A percentile compares a stretch with the other conserved stretches of the same genome.
Evolutionary conservation across 257 asterid species (phyloP).

Genomic region (Salvia hispanica): DNA sequence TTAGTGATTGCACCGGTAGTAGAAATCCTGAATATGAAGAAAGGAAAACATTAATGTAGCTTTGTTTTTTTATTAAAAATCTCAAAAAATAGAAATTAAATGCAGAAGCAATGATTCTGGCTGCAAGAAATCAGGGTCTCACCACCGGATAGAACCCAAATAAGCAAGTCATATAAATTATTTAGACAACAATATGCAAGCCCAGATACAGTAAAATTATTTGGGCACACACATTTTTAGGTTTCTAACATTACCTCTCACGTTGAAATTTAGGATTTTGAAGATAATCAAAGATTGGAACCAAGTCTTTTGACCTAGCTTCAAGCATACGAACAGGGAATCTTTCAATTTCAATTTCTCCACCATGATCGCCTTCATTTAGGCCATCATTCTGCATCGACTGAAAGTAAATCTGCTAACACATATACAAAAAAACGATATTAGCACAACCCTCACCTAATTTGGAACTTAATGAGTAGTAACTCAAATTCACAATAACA

Average conservation of each 20-base stretch:
- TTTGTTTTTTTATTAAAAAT: not conserved
- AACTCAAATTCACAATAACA: constrained; percentile 9
- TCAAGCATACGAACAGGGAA: constrained; percentile 57
- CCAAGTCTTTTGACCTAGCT: constrained; percentile 71
- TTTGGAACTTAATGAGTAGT: constrained; percentile 6
- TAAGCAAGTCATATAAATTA: not conserved
- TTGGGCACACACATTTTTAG: not conserved
- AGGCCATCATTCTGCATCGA: constrained; percentile 49
- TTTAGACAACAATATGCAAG: not conserved
- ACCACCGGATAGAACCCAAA: not conserved
- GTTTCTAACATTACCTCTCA: constrained; percentile 54
- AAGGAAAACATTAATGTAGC: not conserved
- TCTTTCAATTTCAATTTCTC: constrained; percentile 83
- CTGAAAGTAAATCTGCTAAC: constrained; percentile 67
- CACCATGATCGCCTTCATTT: constrained; percentile 45
- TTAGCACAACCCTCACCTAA: constrained; percentile 15
- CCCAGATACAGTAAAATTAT: not conserved
- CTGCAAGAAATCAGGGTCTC: not conserved
- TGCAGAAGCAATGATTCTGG: not conserved
- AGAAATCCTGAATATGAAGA: constrained; percentile 40
- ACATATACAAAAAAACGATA: constrained; percentile 24
- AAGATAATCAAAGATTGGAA: constrained; percentile 71
- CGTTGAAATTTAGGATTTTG: constrained; percentile 60
- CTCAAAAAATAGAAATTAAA: not conserved
- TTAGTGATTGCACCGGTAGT: constrained; percentile 28